Base-by-base conservation (phyloP, 2,329 filamentous ascomycete genomes). In the Zymoseptoria brevis region DNA sequence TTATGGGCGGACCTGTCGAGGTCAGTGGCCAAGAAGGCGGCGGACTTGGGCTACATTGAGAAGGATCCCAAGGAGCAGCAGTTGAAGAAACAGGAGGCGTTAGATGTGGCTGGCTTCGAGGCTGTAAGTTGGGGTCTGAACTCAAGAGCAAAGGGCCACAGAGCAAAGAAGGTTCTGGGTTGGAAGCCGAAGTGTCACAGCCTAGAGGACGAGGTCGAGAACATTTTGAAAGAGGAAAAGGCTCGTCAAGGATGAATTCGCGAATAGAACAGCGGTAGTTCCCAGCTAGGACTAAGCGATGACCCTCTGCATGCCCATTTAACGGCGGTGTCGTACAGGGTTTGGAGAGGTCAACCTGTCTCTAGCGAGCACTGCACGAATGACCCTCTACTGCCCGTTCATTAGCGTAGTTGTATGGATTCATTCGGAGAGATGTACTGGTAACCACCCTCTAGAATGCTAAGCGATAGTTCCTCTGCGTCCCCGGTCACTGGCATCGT, bases 51-150 rank as follows among this genome's bases (percentile, higher is more conserved):
- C 4, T 82, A 87, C 19, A 54, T 79, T 13, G 65, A 64, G 4
- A 72, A 73, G 58, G 76, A 82, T 63, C 83, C 82, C 1, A 75
- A 77, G 53, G 78, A 83, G 63, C 76, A 83, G 67, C 81, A 81
- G 1, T 75, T 83, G 22, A 75, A 84, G 21, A 67, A 70, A 57
- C 68, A 71, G 1, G 80, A 81, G 6, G 78, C 80, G 8, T 74
- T 78, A 21, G 74, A 77, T n/a, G 68, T 78, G 52, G 74, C 73
- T 2, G 75, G 76, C 0, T 79, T 78, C 59, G 80, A 82, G 55
- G 76, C 78, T 22, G 69, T 81, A 1, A 75, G 79, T 4, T 87
- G 83, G 81, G 85, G 85, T 0, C 72, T 81, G 59, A 88, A 88
- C 60, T 85, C 83, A 0, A 76, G 80, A 54, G 81, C 80, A 1